Evolutionary conservation across 441 rosid genomes (phyloP).

Genomic region (Gossypium trilobum): DNA sequence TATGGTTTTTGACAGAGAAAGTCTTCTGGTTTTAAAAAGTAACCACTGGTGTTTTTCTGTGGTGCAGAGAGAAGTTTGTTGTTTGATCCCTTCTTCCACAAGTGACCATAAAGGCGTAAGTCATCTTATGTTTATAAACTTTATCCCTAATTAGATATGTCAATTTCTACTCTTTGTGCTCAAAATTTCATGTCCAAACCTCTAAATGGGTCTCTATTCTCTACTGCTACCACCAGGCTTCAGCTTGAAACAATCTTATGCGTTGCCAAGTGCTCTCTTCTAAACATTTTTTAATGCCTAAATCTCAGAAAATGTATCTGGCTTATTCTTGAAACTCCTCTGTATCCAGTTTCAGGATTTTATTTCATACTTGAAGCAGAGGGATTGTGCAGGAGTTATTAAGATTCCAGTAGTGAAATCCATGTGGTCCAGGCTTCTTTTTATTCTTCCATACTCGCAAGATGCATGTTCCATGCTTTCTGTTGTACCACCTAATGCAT

Average conservation of each 20-base stretch:
- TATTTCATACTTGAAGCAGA: conserved; percentile 77
- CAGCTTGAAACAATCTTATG: conserved; percentile 1
- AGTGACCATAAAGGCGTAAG: conserved; percentile 82
- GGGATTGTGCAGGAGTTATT: conserved; percentile 93
- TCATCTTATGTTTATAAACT: conserved; percentile 9
- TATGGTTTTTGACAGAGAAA: not conserved
- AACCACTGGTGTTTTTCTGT: not conserved
- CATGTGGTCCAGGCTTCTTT: conserved; percentile 88
- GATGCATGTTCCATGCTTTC: conserved; percentile 75
- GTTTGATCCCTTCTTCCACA: conserved; percentile 53
- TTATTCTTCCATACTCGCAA: conserved; percentile 68
- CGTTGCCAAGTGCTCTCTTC: not conserved
- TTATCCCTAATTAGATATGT: not conserved
- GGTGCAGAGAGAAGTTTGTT: conserved; percentile 92
- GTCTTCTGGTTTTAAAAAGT: not conserved
- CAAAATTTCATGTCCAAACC: not conserved
- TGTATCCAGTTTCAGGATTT: conserved; percentile 80
- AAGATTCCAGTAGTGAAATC: conserved; percentile 65
- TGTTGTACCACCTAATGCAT: conserved; percentile 39
- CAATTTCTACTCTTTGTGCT: conserved; percentile 1
- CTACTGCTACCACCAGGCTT: not conserved
- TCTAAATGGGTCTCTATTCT: not conserved
- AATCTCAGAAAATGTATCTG: not conserved
- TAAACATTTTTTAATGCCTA: not conserved
- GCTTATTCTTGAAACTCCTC: not conserved